Base-by-base conservation (phyloP, 768 basidiomycete species). In the Pleurotus ostreatus region DNA sequence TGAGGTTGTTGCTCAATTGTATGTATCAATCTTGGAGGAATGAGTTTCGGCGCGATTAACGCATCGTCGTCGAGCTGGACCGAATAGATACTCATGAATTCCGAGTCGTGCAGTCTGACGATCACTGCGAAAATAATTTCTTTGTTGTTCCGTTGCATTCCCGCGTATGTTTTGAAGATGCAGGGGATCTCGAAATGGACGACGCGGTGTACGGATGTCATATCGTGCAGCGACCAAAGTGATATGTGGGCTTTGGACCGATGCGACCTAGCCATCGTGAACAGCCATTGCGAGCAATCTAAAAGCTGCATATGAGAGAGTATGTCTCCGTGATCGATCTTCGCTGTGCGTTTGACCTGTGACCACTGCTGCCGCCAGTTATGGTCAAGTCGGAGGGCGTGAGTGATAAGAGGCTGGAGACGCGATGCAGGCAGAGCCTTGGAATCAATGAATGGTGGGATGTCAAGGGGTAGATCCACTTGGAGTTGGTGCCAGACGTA, bases 401-500 rank as follows among this genome's bases (percentile, higher is more conserved):
- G 69, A 15, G 79, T 71, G 3, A 72, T 71, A 39, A 70, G 69
- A 13, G 63, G 62, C 61, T 78, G 78, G 56, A 84, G 65, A 54
- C 75, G 65, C 18, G 65, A 47, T 18, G 70, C 76, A 1, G 76
- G 62, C 6, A 83, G 68, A 5, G 70, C 55, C n/a, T 59, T 55
- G 6, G 70, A 59, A 55, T 67, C 61, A 12, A 56, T 60, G 48
- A 74, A 68, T 13, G 62, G 57, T 25, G 77, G 74, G 0, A 79
- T 62, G 63, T 82, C 77, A 55, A 77, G 65, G 53, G 82, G 78
- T 30, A 84, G 63, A 62, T 78, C 75, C 30, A 79, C 58, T 37
- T 71, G 70, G 57, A 80, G 60, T 34, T 73, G 72, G 66, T 80
- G 83, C 82, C 83, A 85, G 39, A 82, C 65, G 64, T 82, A 82